Conservation (phyloP, 805 yeast species). For the Candida anglica region DNA sequence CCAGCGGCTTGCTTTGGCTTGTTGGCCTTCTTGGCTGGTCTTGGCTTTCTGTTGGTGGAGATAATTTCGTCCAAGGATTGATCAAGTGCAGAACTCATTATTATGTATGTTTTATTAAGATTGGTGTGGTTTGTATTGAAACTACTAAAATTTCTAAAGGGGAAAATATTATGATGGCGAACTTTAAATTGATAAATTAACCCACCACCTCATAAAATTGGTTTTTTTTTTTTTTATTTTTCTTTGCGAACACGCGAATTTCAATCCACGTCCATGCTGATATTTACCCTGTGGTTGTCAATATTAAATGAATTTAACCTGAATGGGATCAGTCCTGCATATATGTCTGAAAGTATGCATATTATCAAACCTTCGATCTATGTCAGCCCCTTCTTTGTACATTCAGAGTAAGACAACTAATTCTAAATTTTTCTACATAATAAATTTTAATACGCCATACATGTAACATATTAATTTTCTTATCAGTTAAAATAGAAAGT, state of each 20-base stretch:
- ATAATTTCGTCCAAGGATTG: slow-evolving; percentile 94
- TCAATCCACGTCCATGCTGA: too few relatives aligned
- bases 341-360: neutral
- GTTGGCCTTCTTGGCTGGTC: slow-evolving; percentile 23
- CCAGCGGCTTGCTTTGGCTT: slow-evolving; percentile 21
- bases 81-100: slow-evolving; percentile 80
- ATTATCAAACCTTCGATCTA: neutral
- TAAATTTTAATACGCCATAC: too few relatives aligned
- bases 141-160: too few relatives aligned
- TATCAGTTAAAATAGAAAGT: too few relatives aligned
- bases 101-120: slow-evolving; percentile 6
- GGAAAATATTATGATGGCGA: neutral
- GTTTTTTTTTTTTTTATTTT: too few relatives aligned
- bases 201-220: too few relatives aligned
- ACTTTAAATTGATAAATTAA: neutral
- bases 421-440: too few relatives aligned
- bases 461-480: too few relatives aligned
- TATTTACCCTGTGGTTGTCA: too few relatives aligned
- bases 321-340: neutral
- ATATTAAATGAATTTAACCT: neutral
- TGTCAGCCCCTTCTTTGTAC: too few relatives aligned
- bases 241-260: too few relatives aligned
- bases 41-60: slow-evolving; percentile 42
- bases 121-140: neutral
- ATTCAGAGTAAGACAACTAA: too few relatives aligned